A percentile compares a stretch with the other conserved stretches of the same genome.
Evolutionary conservation across 768 basidiomycete genomes (phyloP).

Genomic region (Thelephora ganbajun): DNA sequence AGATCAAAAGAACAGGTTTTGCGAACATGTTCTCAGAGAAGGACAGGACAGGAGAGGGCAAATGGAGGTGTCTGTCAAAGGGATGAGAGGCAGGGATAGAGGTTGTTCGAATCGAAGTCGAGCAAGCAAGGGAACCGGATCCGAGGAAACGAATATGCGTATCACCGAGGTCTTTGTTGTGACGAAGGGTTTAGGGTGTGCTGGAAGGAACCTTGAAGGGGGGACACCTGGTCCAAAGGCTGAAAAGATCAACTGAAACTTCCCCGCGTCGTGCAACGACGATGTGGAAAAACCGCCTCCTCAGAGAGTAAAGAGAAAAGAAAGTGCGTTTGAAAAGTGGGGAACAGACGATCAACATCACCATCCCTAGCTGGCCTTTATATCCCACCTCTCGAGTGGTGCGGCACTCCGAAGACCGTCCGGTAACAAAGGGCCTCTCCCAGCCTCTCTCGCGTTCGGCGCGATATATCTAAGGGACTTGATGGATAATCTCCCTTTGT

Average conservation of each 20-base stretch:
- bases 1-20: neutral
- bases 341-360: too few relatives aligned
- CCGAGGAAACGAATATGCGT: conserved; percentile 3
- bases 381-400: too few relatives aligned
- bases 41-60: conserved; percentile 11
- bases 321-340: too few relatives aligned
- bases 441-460: too few relatives aligned
- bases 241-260: neutral
- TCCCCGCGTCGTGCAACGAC: neutral
- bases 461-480: too few relatives aligned
- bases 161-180: conserved; percentile 1
- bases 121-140: neutral
- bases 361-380: too few relatives aligned
- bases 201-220: conserved; percentile 18
- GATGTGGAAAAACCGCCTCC: neutral
- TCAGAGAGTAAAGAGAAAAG: too few relatives aligned
- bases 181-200: conserved; percentile 7
- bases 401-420: too few relatives aligned
- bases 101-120: neutral
- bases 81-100: conserved; percentile 10
- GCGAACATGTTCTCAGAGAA: conserved; percentile 9
- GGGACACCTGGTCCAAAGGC: conserved; percentile 10
- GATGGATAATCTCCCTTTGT: too few relatives aligned
- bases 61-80: conserved; percentile 11
- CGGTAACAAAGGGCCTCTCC: too few relatives aligned